Evolutionary conservation across 2,329 filamentous ascomycete genomes (phyloP).

Genomic region (Fusarium ramigenum): DNA sequence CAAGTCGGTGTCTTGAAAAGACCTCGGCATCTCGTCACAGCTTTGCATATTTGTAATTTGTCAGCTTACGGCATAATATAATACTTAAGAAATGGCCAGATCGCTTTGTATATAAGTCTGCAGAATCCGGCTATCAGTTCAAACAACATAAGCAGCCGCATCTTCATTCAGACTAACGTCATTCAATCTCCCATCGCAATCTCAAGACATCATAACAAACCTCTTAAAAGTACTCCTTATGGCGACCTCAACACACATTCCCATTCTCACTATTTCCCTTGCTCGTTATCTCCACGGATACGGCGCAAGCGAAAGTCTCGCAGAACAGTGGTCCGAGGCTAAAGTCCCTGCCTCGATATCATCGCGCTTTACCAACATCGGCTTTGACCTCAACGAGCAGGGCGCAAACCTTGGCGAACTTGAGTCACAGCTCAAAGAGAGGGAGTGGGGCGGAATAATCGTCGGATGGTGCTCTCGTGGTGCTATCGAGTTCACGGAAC

Average conservation of each 20-base stretch:
- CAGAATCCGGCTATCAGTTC: fast-evolving
- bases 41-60: neutral
- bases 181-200: too few species aligned
- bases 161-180: too few species aligned
- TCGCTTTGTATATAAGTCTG: neutral
- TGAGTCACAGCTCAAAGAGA: fast-evolving
- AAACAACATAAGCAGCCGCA: fast-evolving
- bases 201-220: neutral
- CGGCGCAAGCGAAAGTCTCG: neutral
- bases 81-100: fast-evolving
- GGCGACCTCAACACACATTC: neutral
- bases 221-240: neutral
- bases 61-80: neutral
- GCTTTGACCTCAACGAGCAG: slow-evolving; percentile 7
- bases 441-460: neutral
- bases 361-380: slow-evolving; percentile 1
- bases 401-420: neutral
- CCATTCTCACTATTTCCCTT: slow-evolving; percentile 9
- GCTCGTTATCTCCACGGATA: neutral
- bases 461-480: slow-evolving; percentile 17
- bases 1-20: neutral
- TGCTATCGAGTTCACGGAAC: slow-evolving; percentile 3
- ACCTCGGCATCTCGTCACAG: neutral
- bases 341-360: neutral
- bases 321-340: slow-evolving; percentile 3